Evolutionary conservation across 2,329 filamentous ascomycete species (phyloP).

Genomic region (Fusarium sp.): DNA sequence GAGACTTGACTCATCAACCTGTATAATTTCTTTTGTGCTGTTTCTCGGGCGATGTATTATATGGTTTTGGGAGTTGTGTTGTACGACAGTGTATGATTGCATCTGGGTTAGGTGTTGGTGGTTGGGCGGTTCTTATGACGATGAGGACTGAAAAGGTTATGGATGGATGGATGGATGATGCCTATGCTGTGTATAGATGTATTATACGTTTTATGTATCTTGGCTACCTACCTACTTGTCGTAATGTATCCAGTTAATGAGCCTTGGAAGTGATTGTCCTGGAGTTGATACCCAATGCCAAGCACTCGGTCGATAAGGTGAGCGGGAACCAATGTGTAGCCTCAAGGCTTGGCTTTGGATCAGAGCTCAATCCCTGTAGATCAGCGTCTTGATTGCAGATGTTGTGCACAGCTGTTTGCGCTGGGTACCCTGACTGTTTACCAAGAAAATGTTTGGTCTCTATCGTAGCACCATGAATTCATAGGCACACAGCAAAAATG

Average conservation of each 20-base stretch:
- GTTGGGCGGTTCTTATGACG: conserved; percentile 14
- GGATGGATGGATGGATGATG: not conserved
- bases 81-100: conserved; percentile 33
- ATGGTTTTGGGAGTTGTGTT: conserved; percentile 6
- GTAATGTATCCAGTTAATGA: not conserved
- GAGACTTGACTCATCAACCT: not conserved
- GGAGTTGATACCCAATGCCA: not conserved
- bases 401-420: not conserved
- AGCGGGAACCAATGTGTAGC: conserved; percentile 12
- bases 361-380: conserved; percentile 32
- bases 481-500: not conserved
- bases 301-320: conserved; percentile 12
- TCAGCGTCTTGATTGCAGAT: conserved; percentile 16
- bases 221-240: not conserved
- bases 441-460: not conserved
- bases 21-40: conserved; percentile 27
- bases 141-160: conserved; percentile 15
- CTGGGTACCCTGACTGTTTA: not conserved
- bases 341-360: conserved; percentile 30
- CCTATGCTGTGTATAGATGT: conserved; percentile 2
- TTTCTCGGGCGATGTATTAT: conserved; percentile 16
- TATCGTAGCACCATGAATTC: not conserved
- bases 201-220: not conserved
- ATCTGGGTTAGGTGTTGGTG: conserved; percentile 31
- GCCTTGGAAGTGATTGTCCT: not conserved